phyloP scores from a whole-genome alignment of 371 early-diverging fungal genomes.

The Mucor velutinosus region DNA sequence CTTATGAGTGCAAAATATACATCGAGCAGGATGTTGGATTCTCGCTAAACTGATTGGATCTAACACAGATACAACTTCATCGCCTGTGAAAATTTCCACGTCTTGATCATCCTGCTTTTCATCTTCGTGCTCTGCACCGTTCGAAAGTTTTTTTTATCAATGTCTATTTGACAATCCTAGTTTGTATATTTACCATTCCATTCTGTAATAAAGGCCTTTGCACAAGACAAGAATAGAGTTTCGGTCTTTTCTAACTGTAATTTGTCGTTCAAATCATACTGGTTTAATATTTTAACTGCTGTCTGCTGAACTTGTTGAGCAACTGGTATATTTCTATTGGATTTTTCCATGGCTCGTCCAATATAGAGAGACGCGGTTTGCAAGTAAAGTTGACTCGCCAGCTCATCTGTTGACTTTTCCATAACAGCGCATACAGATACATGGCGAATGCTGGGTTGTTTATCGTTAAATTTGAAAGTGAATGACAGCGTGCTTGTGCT shows the following conservation, averaged over 20 bases:
- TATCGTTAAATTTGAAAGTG: slow-evolving; percentile 13
- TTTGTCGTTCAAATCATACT: slow-evolving; percentile 19
- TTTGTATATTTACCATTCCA: slow-evolving; percentile 22
- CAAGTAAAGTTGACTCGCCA: slow-evolving; percentile 31
- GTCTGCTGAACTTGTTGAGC: slow-evolving; percentile 21
- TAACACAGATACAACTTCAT: slow-evolving; percentile 33
- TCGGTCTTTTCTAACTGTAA: slow-evolving; percentile 14
- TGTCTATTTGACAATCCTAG: background rate
- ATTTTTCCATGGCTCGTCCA: slow-evolving; percentile 22
- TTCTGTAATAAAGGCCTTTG: slow-evolving; percentile 14
- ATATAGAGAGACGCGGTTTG: slow-evolving; percentile 28
- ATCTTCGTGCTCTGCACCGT: background rate
- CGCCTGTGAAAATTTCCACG: slow-evolving; percentile 25
- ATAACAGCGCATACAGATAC: slow-evolving; percentile 37
- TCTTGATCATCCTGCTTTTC: slow-evolving; percentile 21
- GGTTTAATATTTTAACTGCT: slow-evolving; percentile 12
- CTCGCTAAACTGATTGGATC: slow-evolving; percentile 39
- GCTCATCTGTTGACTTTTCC: slow-evolving; percentile 34
- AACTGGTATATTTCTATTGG: slow-evolving; percentile 10
- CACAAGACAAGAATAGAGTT: slow-evolving; percentile 20
- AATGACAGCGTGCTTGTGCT: slow-evolving; percentile 10
- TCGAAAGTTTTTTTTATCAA: background rate
- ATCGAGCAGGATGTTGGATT: slow-evolving; percentile 41
- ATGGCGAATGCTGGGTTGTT: slow-evolving; percentile 12
- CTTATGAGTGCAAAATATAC: slow-evolving; percentile 43